These are phyloP conservation scores for Lachnum nothofagi DNA, from an alignment of 2,329 filamentous ascomycete genomes.

Conservation along the genomic window DNA sequence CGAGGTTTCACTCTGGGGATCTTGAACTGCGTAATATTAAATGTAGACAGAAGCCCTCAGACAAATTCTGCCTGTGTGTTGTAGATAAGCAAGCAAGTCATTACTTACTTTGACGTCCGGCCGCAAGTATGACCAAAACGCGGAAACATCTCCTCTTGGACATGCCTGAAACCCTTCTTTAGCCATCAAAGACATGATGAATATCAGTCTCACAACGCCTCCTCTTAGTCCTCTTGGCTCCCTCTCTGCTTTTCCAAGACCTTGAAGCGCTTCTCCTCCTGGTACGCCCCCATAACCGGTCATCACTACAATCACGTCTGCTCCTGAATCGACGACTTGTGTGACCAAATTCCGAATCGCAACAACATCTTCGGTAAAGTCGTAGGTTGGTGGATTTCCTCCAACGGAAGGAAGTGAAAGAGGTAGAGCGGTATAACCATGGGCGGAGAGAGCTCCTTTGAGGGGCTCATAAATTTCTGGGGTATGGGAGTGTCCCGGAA, in stretches of 20 bases:
- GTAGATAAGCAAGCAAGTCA: constrained; percentile 10
- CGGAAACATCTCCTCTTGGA: constrained; percentile 23
- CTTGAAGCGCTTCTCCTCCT: constrained; percentile 25
- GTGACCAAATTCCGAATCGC: constrained; percentile 33
- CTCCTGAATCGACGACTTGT: constrained; percentile 32
- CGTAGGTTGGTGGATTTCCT: constrained; percentile 30
- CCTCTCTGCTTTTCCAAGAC: constrained; percentile 24
- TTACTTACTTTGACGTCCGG: constrained; percentile 33
- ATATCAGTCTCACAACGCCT: constrained; percentile 33
- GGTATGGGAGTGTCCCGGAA: constrained; percentile 38
- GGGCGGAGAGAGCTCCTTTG: constrained; percentile 30
- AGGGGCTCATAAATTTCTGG: constrained; percentile 35
- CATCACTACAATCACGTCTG: constrained; percentile 27
- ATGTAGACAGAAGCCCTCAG: too few relatives aligned
- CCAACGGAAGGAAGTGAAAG: constrained; percentile 35
- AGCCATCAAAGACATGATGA: constrained; percentile 36
- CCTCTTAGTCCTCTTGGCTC: constrained; percentile 17
- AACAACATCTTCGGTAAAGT: constrained; percentile 38
- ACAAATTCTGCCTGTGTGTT: too few relatives aligned
- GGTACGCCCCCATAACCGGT: constrained; percentile 26
- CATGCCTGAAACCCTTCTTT: constrained; percentile 17
- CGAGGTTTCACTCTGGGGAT: not conserved
- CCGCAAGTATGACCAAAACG: constrained; percentile 32
- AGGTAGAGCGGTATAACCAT: constrained; percentile 31
- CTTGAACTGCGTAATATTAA: not conserved